Conservation (phyloP, 176 grass and related monocot genomes). For the Canna indica region DNA sequence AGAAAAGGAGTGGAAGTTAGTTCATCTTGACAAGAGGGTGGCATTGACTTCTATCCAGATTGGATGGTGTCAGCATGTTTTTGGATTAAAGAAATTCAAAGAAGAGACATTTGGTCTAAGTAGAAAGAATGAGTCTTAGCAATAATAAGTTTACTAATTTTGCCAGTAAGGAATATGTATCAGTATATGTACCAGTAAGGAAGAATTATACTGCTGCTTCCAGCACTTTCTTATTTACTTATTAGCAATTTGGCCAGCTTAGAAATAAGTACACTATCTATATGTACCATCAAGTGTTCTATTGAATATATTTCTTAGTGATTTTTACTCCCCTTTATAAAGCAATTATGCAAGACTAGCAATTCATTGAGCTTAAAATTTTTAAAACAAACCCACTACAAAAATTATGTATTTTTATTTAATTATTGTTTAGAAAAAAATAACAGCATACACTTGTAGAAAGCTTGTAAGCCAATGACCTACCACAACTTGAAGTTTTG, state of each 20-base stretch:
- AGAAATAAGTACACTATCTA: too few species aligned
- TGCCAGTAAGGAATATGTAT: too few species aligned
- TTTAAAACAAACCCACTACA: too few species aligned
- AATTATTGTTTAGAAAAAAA: neutral
- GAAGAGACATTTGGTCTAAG: neutral
- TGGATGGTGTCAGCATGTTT: neutral
- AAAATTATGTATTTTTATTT: neutral
- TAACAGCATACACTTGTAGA: neutral
- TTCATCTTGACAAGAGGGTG: neutral
- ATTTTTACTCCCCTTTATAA: neutral
- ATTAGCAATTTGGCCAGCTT: neutral
- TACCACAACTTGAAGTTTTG: conserved; percentile 59
- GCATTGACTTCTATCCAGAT: neutral
- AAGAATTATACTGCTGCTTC: too few species aligned
- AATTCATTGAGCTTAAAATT: neutral
- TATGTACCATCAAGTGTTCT: neutral
- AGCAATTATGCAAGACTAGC: neutral
- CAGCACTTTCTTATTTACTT: too few species aligned
- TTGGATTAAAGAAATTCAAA: neutral
- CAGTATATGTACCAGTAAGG: too few species aligned
- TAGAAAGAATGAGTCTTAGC: neutral
- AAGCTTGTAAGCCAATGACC: neutral
- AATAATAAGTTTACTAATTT: neutral
- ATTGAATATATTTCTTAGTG: neutral
- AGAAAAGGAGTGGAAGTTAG: neutral